Percentiles rank a stretch among this genome's conserved stretches.
Evolutionary conservation across 2,329 filamentous ascomycete genomes (phyloP).

Genomic region (Colletotrichum endophyticum): DNA sequence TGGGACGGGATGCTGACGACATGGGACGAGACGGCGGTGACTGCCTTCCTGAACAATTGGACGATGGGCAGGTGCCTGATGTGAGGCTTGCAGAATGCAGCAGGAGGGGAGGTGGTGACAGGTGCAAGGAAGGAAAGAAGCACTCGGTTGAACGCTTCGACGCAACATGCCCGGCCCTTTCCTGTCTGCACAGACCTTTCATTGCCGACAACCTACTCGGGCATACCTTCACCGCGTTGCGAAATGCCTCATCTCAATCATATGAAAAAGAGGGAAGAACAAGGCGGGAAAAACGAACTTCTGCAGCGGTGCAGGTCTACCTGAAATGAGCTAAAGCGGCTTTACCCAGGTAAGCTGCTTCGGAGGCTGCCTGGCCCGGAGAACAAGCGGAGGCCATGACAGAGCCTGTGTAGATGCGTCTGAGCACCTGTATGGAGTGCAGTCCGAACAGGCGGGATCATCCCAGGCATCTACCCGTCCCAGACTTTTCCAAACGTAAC

Average conservation of each 20-base stretch:
- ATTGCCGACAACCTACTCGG: neutral
- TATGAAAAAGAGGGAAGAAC: neutral
- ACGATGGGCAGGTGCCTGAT: neutral
- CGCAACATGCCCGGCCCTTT: neutral
- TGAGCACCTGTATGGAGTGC: conserved; percentile 1
- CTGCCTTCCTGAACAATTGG: neutral
- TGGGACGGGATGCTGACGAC: conserved; percentile 10
- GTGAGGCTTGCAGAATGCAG: neutral
- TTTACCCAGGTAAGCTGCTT: neutral
- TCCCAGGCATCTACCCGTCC: conserved; percentile 8
- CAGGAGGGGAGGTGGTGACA: neutral
- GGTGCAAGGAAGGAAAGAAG: neutral
- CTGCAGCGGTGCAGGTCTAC: neutral
- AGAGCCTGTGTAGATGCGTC: neutral
- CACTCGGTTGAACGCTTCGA: neutral
- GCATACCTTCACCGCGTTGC: neutral
- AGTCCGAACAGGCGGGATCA: conserved; percentile 7
- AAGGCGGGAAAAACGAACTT: neutral
- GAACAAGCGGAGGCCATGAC: neutral
- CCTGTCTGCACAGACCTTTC: neutral
- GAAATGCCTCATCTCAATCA: neutral
- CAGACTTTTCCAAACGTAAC: neutral
- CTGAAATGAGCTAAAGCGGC: neutral
- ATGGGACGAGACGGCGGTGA: conserved; percentile 12
- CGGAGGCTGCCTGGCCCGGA: neutral